Base-by-base conservation (phyloP, 345 rosid genomes). In the Excoecaria agallocha region DNA sequence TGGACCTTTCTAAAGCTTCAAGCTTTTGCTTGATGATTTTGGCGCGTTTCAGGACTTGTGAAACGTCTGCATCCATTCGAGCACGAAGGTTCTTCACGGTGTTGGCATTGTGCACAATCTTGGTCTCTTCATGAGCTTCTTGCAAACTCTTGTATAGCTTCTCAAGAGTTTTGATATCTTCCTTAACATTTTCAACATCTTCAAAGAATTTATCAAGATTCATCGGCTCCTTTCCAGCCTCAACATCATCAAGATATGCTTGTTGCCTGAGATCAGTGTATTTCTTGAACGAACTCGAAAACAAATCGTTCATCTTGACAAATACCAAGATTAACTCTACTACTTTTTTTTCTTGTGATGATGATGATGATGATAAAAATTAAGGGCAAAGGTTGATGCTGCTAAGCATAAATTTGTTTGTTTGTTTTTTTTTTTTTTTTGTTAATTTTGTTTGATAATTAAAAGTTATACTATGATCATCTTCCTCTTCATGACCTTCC, bases 81-180 rank as follows among this genome's bases (percentile, higher is more conserved):
- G 87, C 70, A 17, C 92, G 86, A 0, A 92, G 78, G 24, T 82
- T 83, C 66, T 92, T 90, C 84, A 90, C 82, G 24, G 84, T 83
- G 54, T 86, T 90, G 19, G 93, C 93, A 39, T 85, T 82, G 61
- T 90, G 93, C 4, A 81, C 86, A 49, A 66, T 82, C 63, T 89
- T 89, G 86, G 90, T 78, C 65, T 94, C 96, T 73, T 89, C 93
- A 59, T 90, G 90, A 3, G 94, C 89, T 25, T 90, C 95, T n/a
- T 87, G 93, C 24, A 90, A 82, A 37, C 66, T 86, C 82, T 80
- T 89, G 86, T 84, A 83, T 69, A 92, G 79, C 66, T 68, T 80
- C 78, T 94, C 93, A 8, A 89, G 76, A 4, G 58, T 69, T 76
- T 75, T 77, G 88, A 90, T 90, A 71, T 92, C 96, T 12, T 86